These are phyloP conservation scores for Paramecium primaurelia DNA, from an alignment of 73 alveolate species.

Conservation along the genomic window DNA sequence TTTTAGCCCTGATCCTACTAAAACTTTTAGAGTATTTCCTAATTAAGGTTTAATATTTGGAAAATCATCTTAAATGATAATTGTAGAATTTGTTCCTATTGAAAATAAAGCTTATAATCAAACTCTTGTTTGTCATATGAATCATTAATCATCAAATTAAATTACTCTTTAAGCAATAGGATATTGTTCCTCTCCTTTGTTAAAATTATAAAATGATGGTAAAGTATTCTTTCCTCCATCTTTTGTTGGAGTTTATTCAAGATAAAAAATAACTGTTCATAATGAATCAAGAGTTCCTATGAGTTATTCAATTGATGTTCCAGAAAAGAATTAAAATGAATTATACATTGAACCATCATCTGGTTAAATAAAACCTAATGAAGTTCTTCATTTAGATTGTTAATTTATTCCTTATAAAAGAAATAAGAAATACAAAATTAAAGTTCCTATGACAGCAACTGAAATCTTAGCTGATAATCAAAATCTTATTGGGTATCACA, in stretches of 20 bases:
- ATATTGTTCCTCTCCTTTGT: conserved; percentile 90
- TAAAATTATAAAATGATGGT: conserved; percentile 85
- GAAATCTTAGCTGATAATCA: conserved; percentile 85
- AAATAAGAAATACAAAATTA: conserved; percentile 76
- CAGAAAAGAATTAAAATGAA: conserved; percentile 88
- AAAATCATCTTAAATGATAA: conserved; percentile 83
- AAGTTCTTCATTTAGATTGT: conserved; percentile 76
- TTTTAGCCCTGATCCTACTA: conserved; percentile 87
- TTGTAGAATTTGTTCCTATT: conserved; percentile 95
- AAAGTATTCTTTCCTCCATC: conserved; percentile 97
- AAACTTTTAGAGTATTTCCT: conserved; percentile 91
- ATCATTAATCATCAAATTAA: conserved; percentile 87
- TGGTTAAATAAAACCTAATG: conserved; percentile 86
- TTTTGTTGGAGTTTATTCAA: conserved; percentile 90
- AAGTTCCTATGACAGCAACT: conserved; percentile 82
- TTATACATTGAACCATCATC: conserved; percentile 87
- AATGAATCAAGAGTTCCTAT: conserved; percentile 91
- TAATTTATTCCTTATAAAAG: conserved; percentile 92
- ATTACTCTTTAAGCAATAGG: conserved; percentile 86
- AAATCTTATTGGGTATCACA: conserved; percentile 90
- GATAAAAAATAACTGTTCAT: conserved; percentile 84
- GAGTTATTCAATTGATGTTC: conserved; percentile 85
- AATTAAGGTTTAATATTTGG: conserved; percentile 92
- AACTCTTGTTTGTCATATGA: conserved; percentile 84
- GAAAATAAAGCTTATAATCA: conserved; percentile 85